Percentiles rank a stretch among this genome's conserved stretches.
These are phyloP conservation scores for Ogataea pignaliae DNA, from an alignment of 805 yeast genomes.

Conservation along the genomic window DNA sequence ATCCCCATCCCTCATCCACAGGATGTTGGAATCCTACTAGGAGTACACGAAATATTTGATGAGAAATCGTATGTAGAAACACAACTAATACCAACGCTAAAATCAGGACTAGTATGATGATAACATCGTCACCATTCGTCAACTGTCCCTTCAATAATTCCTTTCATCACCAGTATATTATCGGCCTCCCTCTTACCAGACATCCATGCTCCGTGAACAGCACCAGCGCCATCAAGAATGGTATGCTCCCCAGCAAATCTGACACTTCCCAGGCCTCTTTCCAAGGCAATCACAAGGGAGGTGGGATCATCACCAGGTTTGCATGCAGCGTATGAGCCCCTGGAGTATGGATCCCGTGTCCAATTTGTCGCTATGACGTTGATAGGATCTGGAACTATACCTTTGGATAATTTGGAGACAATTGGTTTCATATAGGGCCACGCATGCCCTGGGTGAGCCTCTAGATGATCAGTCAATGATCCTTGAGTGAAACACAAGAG, in stretches of 20 bases:
- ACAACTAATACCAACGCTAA: too few relatives aligned
- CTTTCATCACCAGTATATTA: conserved; percentile 18
- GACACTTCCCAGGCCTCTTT: conserved; percentile 52
- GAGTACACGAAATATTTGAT: too few relatives aligned
- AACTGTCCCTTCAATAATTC: conserved; percentile 30
- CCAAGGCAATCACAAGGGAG: conserved; percentile 55
- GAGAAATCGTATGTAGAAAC: not conserved
- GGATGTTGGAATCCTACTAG: not conserved
- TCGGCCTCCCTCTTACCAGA: conserved; percentile 45
- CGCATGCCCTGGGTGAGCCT: conserved; percentile 44
- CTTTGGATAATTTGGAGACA: conserved; percentile 20
- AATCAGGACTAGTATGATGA: too few relatives aligned
- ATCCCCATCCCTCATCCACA: not conserved
- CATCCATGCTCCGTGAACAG: conserved; percentile 86
- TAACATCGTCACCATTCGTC: conserved; percentile 33
- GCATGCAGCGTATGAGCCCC: conserved; percentile 81
- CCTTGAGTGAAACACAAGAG: conserved; percentile 68
- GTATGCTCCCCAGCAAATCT: conserved; percentile 94
- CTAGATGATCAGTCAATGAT: conserved; percentile 62
- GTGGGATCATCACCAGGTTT: conserved; percentile 66
- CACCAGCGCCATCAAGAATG: conserved; percentile 80
- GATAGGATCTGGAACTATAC: conserved; percentile 24
- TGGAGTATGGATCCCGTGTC: conserved; percentile 73
- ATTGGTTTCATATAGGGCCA: conserved; percentile 60
- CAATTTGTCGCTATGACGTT: conserved; percentile 58